phyloP scores from a whole-genome alignment of 2,329 filamentous ascomycete genomes.

The Colletotrichum tabaci region DNA sequence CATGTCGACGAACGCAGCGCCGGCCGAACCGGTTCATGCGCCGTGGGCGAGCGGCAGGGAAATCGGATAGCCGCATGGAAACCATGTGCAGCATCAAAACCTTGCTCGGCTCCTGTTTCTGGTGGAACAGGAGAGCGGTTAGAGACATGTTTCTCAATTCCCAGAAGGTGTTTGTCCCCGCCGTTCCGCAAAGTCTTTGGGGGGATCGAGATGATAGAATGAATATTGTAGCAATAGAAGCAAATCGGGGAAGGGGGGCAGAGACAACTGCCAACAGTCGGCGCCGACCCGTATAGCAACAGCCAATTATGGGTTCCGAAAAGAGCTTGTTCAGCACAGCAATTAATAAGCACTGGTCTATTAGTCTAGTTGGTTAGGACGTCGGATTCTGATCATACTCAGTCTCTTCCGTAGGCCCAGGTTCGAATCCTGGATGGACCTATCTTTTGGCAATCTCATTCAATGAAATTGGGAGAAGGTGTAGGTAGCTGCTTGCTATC shows the following conservation, averaged over 20 bases:
- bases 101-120: neutral
- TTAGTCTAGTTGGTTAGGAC: slow-evolving; percentile 44
- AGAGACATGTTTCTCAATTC: neutral
- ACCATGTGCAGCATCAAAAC: neutral
- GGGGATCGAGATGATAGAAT: no score
- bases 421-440: slow-evolving; percentile 43
- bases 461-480: no score
- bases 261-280: neutral
- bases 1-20: slow-evolving; percentile 16
- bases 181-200: neutral
- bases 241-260: no score
- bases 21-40: slow-evolving; percentile 6
- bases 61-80: slow-evolving; percentile 14
- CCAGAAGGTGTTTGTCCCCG: neutral
- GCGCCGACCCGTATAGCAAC: neutral
- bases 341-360: slow-evolving; percentile 15
- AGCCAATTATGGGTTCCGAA: neutral
- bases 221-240: neutral
- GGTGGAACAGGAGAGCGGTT: no score
- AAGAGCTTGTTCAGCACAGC: no score
- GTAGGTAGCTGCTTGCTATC: no score
- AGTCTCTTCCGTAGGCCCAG: slow-evolving; percentile 39
- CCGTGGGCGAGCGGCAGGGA: neutral
- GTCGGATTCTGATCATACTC: slow-evolving; percentile 39
- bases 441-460: neutral